phyloP scores from a whole-genome alignment of 2,329 filamentous ascomycete genomes.

The Monosporascus sp. region DNA sequence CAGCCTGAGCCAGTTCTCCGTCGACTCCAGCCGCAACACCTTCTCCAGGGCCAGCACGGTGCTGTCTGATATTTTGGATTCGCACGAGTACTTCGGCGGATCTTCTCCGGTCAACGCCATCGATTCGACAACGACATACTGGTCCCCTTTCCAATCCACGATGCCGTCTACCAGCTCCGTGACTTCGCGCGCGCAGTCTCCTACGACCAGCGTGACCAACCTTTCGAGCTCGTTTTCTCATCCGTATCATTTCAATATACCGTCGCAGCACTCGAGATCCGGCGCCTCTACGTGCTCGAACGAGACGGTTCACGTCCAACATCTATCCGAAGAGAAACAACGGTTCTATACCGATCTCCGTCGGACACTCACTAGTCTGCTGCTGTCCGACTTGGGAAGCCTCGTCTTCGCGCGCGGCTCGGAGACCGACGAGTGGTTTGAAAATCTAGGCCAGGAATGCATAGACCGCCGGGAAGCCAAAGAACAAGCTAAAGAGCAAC shows the following conservation, averaged over 20 bases:
- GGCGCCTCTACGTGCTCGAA: constrained; percentile 64
- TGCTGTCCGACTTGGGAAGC: constrained; percentile 85
- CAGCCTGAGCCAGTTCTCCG: constrained; percentile 64
- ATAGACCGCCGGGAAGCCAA: constrained; percentile 57
- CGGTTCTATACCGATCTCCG: constrained; percentile 74
- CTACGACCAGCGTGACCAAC: constrained; percentile 57
- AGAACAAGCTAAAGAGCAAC: constrained; percentile 48
- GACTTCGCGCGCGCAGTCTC: constrained; percentile 55
- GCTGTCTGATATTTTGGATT: constrained; percentile 63
- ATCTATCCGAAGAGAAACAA: constrained; percentile 63
- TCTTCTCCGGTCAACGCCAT: constrained; percentile 65
- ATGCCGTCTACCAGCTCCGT: constrained; percentile 60
- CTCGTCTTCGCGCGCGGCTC: constrained; percentile 83
- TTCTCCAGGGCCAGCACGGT: constrained; percentile 51
- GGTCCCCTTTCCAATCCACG: constrained; percentile 77
- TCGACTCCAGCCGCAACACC: constrained; percentile 64
- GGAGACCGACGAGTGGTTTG: constrained; percentile 89
- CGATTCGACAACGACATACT: constrained; percentile 76
- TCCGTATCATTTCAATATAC: constrained; percentile 35
- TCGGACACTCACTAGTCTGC: constrained; percentile 74
- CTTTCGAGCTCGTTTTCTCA: constrained; percentile 47
- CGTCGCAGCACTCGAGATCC: constrained; percentile 50
- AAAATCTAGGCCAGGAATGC: constrained; percentile 60
- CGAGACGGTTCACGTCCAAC: constrained; percentile 60
- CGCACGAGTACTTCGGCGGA: constrained; percentile 65